Base-by-base conservation (phyloP, 169 alveolate species). In the Cryptosporidium viatorum region DNA sequence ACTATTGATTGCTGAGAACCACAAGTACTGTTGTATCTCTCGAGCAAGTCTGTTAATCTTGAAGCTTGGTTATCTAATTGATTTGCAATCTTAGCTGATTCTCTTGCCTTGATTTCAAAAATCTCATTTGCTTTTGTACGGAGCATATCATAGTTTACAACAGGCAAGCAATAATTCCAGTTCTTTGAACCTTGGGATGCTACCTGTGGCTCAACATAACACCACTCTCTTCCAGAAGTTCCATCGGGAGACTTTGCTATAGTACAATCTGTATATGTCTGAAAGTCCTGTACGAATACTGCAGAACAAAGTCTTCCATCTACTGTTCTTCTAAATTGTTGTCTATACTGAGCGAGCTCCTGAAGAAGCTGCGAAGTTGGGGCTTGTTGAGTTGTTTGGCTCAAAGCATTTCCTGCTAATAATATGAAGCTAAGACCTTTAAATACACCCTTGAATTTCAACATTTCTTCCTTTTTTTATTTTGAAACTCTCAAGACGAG, bases 261-360 rank as follows among this genome's bases (percentile, higher is more conserved):
- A 26, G 98, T 94, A 70, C 98, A 95, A 86, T 95, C 97, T 2
- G 98, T 95, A 92, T 94, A 95, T 2, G 96, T 95, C 60, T 95
- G 97, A 70, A 94, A 95, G 52, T 94, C 95, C 84, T 95, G 97
- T 21, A 95, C 96, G 48, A 95, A 95, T 3, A 97, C 97, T 12
- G 98, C 95, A 6, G 98, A 96, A 60, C 98, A 95, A 21, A 95
- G 93, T 45, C 96, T 74, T 8, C 98, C 98, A 58, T 95, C 98
- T 33, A 93, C 85, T n/a, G 98, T 95, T 55, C 95, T 94, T 21
- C 98, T 60, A 39, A 94, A 93, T 39, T 94, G 93, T 41, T 94
- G 95, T 29, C 98, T 93, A 69, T 94, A 95, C 65, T 95, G 96
- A 3, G 97, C 95, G 68, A 95, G 94, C 69, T 80, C 89, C 62